A percentile compares a stretch with the other conserved stretches of the same genome.
These are phyloP conservation scores for Suillus alpinus DNA, from an alignment of 768 basidiomycete genomes.

Conservation along the genomic window DNA sequence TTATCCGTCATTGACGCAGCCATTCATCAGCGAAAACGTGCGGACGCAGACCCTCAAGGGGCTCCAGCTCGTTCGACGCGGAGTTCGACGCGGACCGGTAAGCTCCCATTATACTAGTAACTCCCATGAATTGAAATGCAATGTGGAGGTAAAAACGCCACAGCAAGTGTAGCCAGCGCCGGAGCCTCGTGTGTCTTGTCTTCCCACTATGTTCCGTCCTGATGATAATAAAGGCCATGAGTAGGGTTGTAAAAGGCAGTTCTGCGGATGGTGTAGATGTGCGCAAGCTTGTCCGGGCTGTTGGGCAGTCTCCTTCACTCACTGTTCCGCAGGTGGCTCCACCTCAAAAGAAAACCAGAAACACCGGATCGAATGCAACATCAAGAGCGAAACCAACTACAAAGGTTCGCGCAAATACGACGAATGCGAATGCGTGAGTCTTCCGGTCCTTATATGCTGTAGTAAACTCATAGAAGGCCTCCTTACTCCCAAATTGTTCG, in stretches of 20 bases:
- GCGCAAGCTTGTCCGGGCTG: conserved; percentile 12
- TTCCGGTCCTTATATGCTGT: conserved; percentile 3
- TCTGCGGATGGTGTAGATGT: conserved; percentile 19
- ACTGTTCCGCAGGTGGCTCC: conserved; percentile 19
- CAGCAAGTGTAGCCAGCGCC: conserved; percentile 8
- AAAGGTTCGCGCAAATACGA: conserved; percentile 19
- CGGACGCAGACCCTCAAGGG: conserved; percentile 35
- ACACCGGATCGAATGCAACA: conserved; percentile 20
- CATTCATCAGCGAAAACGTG: conserved; percentile 54
- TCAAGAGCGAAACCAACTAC: conserved; percentile 13
- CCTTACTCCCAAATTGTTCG: conserved; percentile 1
- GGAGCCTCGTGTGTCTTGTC: conserved; percentile 23
- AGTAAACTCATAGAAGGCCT: not conserved
- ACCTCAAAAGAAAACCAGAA: conserved; percentile 42
- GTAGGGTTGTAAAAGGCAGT: conserved; percentile 17
- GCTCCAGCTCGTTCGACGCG: conserved; percentile 44
- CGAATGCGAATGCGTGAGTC: conserved; percentile 14
- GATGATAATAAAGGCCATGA: conserved; percentile 21
- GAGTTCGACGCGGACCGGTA: conserved; percentile 40
- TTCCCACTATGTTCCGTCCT: conserved; percentile 7
- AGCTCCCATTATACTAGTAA: conserved; percentile 1
- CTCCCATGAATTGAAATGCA: conserved; percentile 8
- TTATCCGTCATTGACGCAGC: conserved; percentile 23
- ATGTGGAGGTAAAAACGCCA: conserved; percentile 17
- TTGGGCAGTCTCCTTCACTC: conserved; percentile 2